phyloP scores from a whole-genome alignment of 2,329 filamentous ascomycete species.

The Aspergillus sp. region DNA sequence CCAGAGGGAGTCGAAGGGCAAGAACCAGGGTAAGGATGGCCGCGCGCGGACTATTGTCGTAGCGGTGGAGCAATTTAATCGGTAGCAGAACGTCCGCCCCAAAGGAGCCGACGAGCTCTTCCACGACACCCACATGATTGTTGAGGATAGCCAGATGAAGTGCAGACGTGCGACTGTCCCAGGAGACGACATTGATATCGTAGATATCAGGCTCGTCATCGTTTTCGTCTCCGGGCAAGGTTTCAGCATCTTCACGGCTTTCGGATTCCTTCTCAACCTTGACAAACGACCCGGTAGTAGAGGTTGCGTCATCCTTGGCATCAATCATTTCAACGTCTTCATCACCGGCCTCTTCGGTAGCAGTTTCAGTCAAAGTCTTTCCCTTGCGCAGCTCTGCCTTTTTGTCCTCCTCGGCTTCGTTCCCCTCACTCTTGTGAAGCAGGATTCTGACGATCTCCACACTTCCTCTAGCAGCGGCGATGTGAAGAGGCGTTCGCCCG shows the following conservation, averaged over 20 bases:
- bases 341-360: slow-evolving; percentile 22
- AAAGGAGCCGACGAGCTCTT: slow-evolving; percentile 67
- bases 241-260: slow-evolving; percentile 40
- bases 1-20: slow-evolving; percentile 62
- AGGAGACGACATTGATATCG: slow-evolving; percentile 74
- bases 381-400: slow-evolving; percentile 53
- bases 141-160: slow-evolving; percentile 76
- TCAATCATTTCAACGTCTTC: slow-evolving; percentile 21
- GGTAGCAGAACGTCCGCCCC: slow-evolving; percentile 76
- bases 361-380: slow-evolving; percentile 25
- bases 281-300: slow-evolving; percentile 67
- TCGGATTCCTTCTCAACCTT: slow-evolving; percentile 50
- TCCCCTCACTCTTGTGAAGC: slow-evolving; percentile 70
- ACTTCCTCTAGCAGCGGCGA: slow-evolving; percentile 71
- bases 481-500: slow-evolving; percentile 77
- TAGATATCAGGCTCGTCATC: slow-evolving; percentile 75
- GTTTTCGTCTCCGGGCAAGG: slow-evolving; percentile 53
- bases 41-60: slow-evolving; percentile 49
- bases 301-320: slow-evolving; percentile 46
- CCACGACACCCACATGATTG: slow-evolving; percentile 68
- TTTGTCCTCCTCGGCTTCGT: slow-evolving; percentile 51
- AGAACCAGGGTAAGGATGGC: slow-evolving; percentile 71
- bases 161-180: slow-evolving; percentile 73
- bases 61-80: slow-evolving; percentile 59
- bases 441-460: slow-evolving; percentile 69